Evolutionary conservation across 169 alveolate species (phyloP), one percentile per base, ranked within the genome.

Genomic region (Amoebophrya sp.): DNA sequence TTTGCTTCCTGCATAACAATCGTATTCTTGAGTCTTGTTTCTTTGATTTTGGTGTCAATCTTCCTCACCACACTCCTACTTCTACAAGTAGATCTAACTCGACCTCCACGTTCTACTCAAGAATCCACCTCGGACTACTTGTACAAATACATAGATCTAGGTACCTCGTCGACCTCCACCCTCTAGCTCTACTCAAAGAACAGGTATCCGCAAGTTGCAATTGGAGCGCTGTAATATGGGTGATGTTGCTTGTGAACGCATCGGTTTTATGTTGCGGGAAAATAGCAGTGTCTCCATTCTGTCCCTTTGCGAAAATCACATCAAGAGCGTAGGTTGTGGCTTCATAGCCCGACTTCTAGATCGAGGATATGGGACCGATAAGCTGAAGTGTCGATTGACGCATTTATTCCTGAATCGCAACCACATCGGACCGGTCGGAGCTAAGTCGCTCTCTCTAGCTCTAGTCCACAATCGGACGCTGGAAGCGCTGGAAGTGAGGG

Each of bases 361-460:
- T 36, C 18, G n/a, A 10, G 33, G 83, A 10, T 6, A 65, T 18
- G 12, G 12, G 33, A 6, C 83, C 33, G n/a, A n/a, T n/a, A 1
- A 65, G 83, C 1, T 18, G 33, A 65, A 65, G 33, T 65, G 36
- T 26, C 39, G 2, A 36, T 36, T 65, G 36, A 65, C 83, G 36
- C 83, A 65, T 26, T 10, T 65, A 10, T 65, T 65, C 83, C 83
- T 65, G 36, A 65, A 65, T 36, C 83, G 83, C 83, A 65, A 65
- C 26, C 83, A 65, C 26, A 65, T 65, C 83, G 83, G 83, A 36
- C 83, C 83, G 83, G 83, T 65, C 36, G 83, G 83, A 10, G 83
- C 83, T 29, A 65, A 65, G 83, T 65, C 83, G 83, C 83, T 65
- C 36, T 1, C 83, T 36, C 18, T 65, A 6, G n/a, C 12, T 18